Evolutionary conservation across 495 filamentous ascomycete species (phyloP), one percentile per base, ranked within the genome.

Genomic region (Usnea hakonensis): DNA sequence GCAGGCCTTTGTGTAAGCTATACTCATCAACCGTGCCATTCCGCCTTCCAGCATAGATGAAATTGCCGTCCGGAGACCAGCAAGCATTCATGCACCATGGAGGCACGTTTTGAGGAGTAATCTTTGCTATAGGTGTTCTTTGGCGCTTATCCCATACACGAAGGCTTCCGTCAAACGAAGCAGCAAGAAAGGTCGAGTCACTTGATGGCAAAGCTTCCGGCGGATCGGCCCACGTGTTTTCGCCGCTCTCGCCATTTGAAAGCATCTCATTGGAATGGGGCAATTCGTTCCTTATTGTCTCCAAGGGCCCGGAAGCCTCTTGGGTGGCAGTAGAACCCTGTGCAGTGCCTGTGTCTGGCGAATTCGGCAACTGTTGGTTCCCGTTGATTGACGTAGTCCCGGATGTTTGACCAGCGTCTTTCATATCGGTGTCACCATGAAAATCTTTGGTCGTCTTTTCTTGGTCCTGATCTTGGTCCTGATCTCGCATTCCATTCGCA

Each of bases 31-130:
- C 94, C 0, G 90, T 95, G 59, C 90, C 89, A 73, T 97, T 98
- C 58, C 95, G 81, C 41, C 94, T 83, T 7, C 94, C 94, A 19
- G 88, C 91, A 74, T 96, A 98, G 60, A 98, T 91, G 74, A 82
- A 92, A 73, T 98, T 97, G 32, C 94, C 94, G 74, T 96, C 89
- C 3, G 91, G 91, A 63, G 87, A 91, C 94, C 95, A 98, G 74
- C 90, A 95, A n/a, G 90, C 91, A 64, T 87, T 90, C 87, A 96
- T 97, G 73, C 92, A 97, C 95, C 95, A 98, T 11, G 91, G 94
- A 4, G 95, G 91, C 9, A 87, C 85, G 57, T 88, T 87, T 13
- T 80, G 77, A 57, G 88, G 87, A 19, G 77, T 78, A 55, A 97
- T 90, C 40, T 85, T 82, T 35, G 95, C 90, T 16, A 97, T 77